Conservation (phyloP, 2,329 filamentous ascomycete species). For the Hortaea werneckii region DNA sequence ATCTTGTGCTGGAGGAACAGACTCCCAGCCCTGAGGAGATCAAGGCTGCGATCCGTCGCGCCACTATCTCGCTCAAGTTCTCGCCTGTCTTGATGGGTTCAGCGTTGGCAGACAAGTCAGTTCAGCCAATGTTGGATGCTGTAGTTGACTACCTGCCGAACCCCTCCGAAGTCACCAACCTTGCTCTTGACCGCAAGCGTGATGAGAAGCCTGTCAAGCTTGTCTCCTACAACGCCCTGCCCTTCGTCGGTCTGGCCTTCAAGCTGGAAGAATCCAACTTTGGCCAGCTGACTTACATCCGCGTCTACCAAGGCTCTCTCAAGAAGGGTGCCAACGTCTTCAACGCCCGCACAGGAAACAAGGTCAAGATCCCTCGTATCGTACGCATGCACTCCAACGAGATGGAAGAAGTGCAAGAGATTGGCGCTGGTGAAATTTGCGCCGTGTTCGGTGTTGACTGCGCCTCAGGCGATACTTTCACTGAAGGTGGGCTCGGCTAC, state of each 20-base stretch:
- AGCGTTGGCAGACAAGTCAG: slow-evolving; percentile 83
- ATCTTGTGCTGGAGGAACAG: slow-evolving; percentile 82
- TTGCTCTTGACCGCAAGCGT: slow-evolving; percentile 74
- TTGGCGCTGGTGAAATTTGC: slow-evolving; percentile 94
- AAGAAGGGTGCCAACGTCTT: slow-evolving; percentile 82
- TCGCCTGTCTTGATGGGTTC: slow-evolving; percentile 94
- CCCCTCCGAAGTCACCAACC: slow-evolving; percentile 77
- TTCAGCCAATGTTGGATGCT: slow-evolving; percentile 94
- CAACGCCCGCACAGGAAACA: slow-evolving; percentile 91
- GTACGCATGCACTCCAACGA: slow-evolving; percentile 99
- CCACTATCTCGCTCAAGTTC: slow-evolving; percentile 84
- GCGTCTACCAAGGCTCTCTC: slow-evolving; percentile 89
- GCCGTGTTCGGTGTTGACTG: slow-evolving; percentile 97
- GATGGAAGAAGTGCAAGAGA: slow-evolving; percentile 91
- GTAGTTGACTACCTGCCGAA: slow-evolving; percentile 95
- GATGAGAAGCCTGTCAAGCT: slow-evolving; percentile 74
- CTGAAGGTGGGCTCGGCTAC: slow-evolving; percentile 83
- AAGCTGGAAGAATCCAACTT: slow-evolving; percentile 99
- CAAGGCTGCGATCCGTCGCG: slow-evolving; percentile 80
- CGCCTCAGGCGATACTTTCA: slow-evolving; percentile 95
- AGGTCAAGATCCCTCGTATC: slow-evolving; percentile 91
- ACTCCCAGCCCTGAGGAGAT: slow-evolving; percentile 73
- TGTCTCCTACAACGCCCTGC: slow-evolving; percentile 83
- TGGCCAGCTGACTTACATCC: slow-evolving; percentile 94
- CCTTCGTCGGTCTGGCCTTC: slow-evolving; percentile 92